Base-by-base conservation (phyloP, 1,284 basidiomycete genomes). In the Schizophyllum amplum region DNA sequence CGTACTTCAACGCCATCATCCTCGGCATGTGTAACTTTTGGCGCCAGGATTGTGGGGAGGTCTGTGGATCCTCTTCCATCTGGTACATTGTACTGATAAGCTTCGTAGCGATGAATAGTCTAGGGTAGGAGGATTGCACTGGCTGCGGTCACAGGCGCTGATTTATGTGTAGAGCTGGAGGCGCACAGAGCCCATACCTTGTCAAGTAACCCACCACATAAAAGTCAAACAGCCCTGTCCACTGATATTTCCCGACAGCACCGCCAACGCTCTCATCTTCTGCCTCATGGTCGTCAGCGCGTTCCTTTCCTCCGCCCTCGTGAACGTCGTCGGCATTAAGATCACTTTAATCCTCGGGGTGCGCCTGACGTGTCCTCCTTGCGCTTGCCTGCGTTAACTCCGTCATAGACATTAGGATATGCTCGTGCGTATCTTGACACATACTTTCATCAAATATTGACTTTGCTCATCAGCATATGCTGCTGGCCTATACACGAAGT, bases 401-500 rank as follows among this genome's bases (percentile, higher is more conserved):
- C 4, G 27, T 21, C 22, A 33, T 21, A 54, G 53, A 54, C 53
- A 2, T 21, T 54, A 9, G 53, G 53, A 15, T 54, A 54, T 21
- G 53, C 53, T 47, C 53, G 52, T 53, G 26, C 21, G 52, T 53
- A n/a, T n/a, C 20, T 23, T 5, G 11, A 24, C 26, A 48, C 47
- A 25, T 52, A 4, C 50, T 57, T 5, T 24, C 7, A 52, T 26
- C 9, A 17, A 50, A 47, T 13, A 25, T 57, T 24, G 60, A 57
- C 47, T 62, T 57, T 26, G 50, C 53, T 11, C 54, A 24, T 27
- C n/a, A 25, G 21, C 55, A 4, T 62, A 59, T 49, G 57, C 61
- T 21, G 61, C 61, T n/a, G 59, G 57, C 15, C 51, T 62, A 13
- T 59, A 61, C 42, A 54, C 56, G 47, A 62, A 62, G 33, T 33